Percentiles rank a stretch among this genome's conserved stretches.
Conservation (phyloP, 257 asterid genomes). For the Fraxinus pennsylvanica region DNA sequence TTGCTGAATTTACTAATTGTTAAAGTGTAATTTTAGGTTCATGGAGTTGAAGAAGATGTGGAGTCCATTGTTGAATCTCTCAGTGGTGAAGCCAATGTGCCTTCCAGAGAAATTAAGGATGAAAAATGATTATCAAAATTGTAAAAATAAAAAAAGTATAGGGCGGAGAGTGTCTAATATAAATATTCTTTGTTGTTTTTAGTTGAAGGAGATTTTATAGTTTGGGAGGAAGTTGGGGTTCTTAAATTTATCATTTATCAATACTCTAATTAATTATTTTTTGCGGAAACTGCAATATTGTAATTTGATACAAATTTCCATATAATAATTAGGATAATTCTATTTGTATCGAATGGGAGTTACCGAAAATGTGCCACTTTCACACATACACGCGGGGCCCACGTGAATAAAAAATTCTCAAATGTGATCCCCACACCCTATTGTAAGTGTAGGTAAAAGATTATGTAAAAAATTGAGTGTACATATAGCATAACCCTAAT, state of each 20-base stretch:
- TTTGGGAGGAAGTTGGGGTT: background rate
- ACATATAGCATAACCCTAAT: too few species aligned
- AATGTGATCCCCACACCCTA: too few species aligned
- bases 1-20: background rate
- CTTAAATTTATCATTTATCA: background rate
- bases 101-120: background rate
- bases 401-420: too few species aligned
- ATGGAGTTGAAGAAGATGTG: constrained; percentile 45
- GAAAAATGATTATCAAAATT: background rate
- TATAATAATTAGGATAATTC: too few species aligned
- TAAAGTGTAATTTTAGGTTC: constrained; percentile 36
- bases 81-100: constrained; percentile 9
- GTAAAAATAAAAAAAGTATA: background rate
- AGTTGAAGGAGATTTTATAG: background rate
- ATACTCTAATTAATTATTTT: background rate
- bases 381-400: too few species aligned
- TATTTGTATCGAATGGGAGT: too few species aligned
- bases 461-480: too few species aligned
- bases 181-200: background rate
- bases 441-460: too few species aligned
- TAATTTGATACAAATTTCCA: background rate
- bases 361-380: too few species aligned
- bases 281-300: background rate
- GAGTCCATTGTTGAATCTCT: constrained; percentile 34
- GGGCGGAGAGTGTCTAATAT: background rate